Evolutionary conservation across 305 asterid genomes (phyloP), one percentile per base, ranked within the genome.

Genomic region (Stenogyne calaminthoides): DNA sequence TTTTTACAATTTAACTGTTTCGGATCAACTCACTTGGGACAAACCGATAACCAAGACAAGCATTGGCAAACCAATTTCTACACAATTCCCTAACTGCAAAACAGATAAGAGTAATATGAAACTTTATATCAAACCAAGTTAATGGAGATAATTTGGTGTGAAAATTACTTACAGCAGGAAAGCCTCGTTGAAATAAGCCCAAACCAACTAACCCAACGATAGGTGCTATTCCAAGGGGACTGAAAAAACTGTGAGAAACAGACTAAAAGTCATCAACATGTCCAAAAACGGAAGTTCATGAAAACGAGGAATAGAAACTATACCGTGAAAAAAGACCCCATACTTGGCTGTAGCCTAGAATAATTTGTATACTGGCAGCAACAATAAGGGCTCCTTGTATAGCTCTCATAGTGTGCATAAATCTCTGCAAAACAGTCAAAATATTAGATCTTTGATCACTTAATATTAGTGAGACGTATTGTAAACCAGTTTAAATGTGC

Each of bases 311-410:
- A 58, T 3, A 39, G 74, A 74, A 61, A 59, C 63, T 39, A 36
- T 92, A 95, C 99, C 98, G 91, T 75, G 99, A 92, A 80, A 95
- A 89, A 75, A 92, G 90, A 32, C 99, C 99, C 99, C 99, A 95
- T 46, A 90, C 90, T 89, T 92, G 98, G 84, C 97, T 95, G 88
- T 87, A 92, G 57, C 99, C 99, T 55, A 95, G 86, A 76, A 95
- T 82, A 76, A 95, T 92, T 77, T 90, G 97, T 77, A 95, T 88
- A 81, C 90, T 89, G 6, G 99, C 78, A 72, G 99, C 97, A 76
- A 89, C 92, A 67, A 92, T 95, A 12, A 95, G 76, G 67, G 99
- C 96, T 76, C 99, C 99, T 88, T 95, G 99, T 82, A 90, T 86
- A 75, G 99, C 99, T 83, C 96, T 89, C 99, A 95, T 95, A 27